Conservation (phyloP, 768 basidiomycete genomes). For the Chlorophyllum brunneum region DNA sequence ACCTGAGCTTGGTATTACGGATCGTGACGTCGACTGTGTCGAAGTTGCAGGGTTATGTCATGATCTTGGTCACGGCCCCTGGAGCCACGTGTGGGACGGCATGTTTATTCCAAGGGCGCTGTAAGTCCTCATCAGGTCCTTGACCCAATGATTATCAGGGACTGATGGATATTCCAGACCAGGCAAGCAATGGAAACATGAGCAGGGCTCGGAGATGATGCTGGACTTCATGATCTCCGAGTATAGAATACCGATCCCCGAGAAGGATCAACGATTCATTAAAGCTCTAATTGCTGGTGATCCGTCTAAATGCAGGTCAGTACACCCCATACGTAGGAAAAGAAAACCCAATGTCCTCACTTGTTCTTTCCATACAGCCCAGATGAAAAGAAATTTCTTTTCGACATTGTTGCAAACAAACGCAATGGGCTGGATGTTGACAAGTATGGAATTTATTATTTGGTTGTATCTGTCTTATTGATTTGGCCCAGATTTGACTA, state of each 20-base stretch:
- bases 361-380: constrained; percentile 18
- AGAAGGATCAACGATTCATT: constrained; percentile 54
- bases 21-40: constrained; percentile 72
- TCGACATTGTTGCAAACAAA: constrained; percentile 82
- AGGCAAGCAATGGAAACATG: constrained; percentile 61
- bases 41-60: constrained; percentile 81
- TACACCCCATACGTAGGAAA: too few species aligned
- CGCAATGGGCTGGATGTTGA: constrained; percentile 84
- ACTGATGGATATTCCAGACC: constrained; percentile 30
- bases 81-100: constrained; percentile 82
- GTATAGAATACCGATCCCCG: constrained; percentile 46
- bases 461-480: not conserved
- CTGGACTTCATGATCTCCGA: constrained; percentile 62
- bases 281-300: constrained; percentile 80
- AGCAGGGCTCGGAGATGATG: constrained; percentile 82
- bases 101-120: constrained; percentile 63
- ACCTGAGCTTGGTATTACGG: constrained; percentile 58
- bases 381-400: constrained; percentile 67
- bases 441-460: constrained; percentile 45
- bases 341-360: too few species aligned
- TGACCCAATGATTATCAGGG: not conserved
- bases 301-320: constrained; percentile 45
- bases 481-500: constrained; percentile 66
- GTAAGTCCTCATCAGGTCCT: constrained; percentile 36
- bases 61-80: constrained; percentile 83